Conservation (phyloP, 352 stramenopile genomes). For the Phytophthora colocasiae region DNA sequence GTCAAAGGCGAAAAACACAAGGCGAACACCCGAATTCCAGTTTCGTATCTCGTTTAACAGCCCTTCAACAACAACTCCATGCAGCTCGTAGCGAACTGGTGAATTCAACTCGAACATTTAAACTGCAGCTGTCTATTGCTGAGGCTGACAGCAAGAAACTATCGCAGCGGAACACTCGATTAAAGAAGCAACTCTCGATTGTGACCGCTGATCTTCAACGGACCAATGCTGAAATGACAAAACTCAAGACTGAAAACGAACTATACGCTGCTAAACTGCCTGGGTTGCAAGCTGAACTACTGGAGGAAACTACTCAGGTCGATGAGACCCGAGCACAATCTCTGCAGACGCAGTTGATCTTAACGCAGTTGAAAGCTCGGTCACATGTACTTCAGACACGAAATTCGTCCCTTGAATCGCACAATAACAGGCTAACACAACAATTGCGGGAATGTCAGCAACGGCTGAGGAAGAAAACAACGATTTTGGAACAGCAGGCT, state of each 20-base stretch:
- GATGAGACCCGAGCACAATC: conserved; percentile 57
- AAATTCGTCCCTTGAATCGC: conserved; percentile 31
- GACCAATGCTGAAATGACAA: conserved; percentile 45
- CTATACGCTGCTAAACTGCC: conserved; percentile 58
- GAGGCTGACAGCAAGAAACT: conserved; percentile 53
- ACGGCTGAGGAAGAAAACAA: conserved; percentile 38
- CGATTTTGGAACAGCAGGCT: conserved; percentile 31
- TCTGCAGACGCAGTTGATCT: conserved; percentile 46
- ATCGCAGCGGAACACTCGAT: conserved; percentile 46
- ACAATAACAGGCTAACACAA: conserved; percentile 39
- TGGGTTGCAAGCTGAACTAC: conserved; percentile 51
- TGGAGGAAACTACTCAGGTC: conserved; percentile 52
- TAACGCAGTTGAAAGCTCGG: conserved; percentile 53
- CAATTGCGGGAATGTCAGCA: conserved; percentile 44
- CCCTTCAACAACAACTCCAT: conserved; percentile 28
- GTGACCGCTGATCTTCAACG: conserved; percentile 46
- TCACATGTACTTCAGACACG: conserved; percentile 56
- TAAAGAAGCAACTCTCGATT: conserved; percentile 44
- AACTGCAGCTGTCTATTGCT: conserved; percentile 43
- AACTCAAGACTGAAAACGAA: conserved; percentile 59
- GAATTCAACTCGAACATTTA: conserved; percentile 29
- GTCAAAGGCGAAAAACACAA: conserved; percentile 7
- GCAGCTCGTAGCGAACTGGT: conserved; percentile 15
- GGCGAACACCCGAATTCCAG: neutral
- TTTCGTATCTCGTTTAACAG: conserved; percentile 8